Conservation (phyloP, 2,329 filamentous ascomycete species). For the Myriangium duriaei region DNA sequence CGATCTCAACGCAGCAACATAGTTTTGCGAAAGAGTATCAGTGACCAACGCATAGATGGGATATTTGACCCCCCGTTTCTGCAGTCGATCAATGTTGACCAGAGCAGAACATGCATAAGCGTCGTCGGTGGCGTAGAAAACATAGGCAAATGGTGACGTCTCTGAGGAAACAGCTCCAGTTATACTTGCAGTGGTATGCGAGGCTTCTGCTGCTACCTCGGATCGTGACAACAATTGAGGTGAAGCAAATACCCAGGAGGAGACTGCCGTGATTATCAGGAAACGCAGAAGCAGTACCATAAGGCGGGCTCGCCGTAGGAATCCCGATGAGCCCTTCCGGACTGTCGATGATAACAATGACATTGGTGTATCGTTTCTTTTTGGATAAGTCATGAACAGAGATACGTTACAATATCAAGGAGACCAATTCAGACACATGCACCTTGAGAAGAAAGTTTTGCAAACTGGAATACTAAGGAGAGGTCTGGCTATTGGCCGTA, state of each 20-base stretch:
- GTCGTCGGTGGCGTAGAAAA: slow-evolving; percentile 21
- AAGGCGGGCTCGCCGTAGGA: too few species aligned
- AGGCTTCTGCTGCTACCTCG: neutral
- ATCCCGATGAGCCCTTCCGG: too few species aligned
- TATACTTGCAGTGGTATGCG: neutral
- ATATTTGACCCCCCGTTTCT: slow-evolving; percentile 13
- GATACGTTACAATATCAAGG: too few species aligned
- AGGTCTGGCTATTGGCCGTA: too few species aligned
- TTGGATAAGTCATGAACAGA: too few species aligned
- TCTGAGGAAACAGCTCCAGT: neutral
- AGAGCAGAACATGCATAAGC: slow-evolving; percentile 20
- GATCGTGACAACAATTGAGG: neutral
- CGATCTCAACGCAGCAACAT: slow-evolving; percentile 13
- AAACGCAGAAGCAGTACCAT: neutral
- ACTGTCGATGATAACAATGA: too few species aligned
- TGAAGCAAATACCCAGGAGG: neutral
- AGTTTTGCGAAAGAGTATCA: slow-evolving; percentile 11
- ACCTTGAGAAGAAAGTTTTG: too few species aligned
- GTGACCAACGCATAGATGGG: slow-evolving; percentile 18
- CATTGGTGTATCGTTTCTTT: too few species aligned
- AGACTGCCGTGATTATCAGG: neutral
- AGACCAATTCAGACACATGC: too few species aligned
- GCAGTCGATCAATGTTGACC: slow-evolving; percentile 19
- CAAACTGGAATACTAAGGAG: too few species aligned
- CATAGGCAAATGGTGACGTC: slow-evolving; percentile 15